A percentile compares a stretch with the other conserved stretches of the same genome.
Evolutionary conservation across 2,329 filamentous ascomycete genomes (phyloP).

Genomic region (Zymoseptoria tritici): DNA sequence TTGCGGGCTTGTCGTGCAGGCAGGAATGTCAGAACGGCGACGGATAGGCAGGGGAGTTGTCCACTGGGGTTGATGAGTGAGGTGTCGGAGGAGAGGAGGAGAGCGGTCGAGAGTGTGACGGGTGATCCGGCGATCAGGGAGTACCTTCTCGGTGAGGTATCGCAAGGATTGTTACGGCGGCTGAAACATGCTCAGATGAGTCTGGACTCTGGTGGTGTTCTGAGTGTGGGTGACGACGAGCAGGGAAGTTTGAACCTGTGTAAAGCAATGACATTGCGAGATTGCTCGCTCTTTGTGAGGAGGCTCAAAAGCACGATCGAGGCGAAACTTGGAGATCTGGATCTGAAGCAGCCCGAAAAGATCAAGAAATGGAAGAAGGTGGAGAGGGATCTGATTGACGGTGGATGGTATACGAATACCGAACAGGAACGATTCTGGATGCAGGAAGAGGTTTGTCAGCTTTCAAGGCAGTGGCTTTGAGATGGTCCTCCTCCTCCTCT

Average conservation of each 20-base stretch:
- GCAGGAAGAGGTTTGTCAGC: conserved; percentile 19
- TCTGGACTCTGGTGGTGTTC: conserved; percentile 33
- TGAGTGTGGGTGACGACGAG: conserved; percentile 4
- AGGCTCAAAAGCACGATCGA: conserved; percentile 26
- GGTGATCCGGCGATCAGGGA: conserved; percentile 17
- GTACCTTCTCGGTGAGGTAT: conserved; percentile 24
- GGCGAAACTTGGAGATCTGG: conserved; percentile 40
- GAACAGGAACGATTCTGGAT: conserved; percentile 10
- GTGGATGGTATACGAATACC: conserved; percentile 35
- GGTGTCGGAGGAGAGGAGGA: conserved; percentile 15
- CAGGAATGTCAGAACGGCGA: conserved; percentile 20
- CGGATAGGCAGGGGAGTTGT: conserved; percentile 31
- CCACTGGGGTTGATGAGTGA: conserved; percentile 35
- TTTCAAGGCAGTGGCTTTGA: conserved; percentile 11
- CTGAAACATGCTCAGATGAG: conserved; percentile 32
- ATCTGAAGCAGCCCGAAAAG: conserved; percentile 39
- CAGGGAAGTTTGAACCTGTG: conserved; percentile 17
- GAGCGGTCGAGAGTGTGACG: conserved; percentile 20
- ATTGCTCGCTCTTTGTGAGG: conserved; percentile 40
- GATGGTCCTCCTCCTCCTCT: neutral
- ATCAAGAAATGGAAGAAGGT: conserved; percentile 35
- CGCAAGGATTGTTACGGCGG: conserved; percentile 30
- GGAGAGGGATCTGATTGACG: conserved; percentile 33
- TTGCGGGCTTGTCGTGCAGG: conserved; percentile 32
- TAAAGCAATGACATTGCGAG: conserved; percentile 42